phyloP scores from a whole-genome alignment of 805 yeast genomes.

The Pichia occidentalis region DNA sequence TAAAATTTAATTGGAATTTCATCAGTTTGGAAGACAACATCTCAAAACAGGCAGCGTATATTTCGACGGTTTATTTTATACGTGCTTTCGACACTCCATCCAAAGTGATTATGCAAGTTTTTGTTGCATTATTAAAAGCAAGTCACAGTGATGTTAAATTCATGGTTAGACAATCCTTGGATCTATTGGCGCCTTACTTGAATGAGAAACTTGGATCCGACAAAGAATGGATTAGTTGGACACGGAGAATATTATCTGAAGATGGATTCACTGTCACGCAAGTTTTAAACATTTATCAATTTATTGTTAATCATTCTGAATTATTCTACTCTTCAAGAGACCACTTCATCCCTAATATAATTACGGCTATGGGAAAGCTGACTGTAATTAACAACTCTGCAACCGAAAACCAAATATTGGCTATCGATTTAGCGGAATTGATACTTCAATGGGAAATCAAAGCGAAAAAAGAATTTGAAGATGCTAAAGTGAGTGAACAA shows the following conservation, averaged over 20 bases:
- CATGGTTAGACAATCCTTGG: slow-evolving; percentile 81
- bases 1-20: slow-evolving; percentile 91
- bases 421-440: slow-evolving; percentile 83
- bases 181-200: slow-evolving; percentile 81
- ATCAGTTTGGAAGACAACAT: slow-evolving; percentile 83
- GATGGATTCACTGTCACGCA: slow-evolving; percentile 83
- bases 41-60: slow-evolving; percentile 89
- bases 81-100: slow-evolving; percentile 83
- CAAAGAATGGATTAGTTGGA: slow-evolving; percentile 85
- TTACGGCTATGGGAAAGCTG: slow-evolving; percentile 87
- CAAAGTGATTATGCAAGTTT: slow-evolving; percentile 83
- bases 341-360: slow-evolving; percentile 80
- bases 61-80: slow-evolving; percentile 79
- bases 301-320: slow-evolving; percentile 79
- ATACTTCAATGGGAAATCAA: slow-evolving; percentile 77
- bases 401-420: slow-evolving; percentile 73
- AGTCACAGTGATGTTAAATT: slow-evolving; percentile 80
- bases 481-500: too few species aligned
- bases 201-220: slow-evolving; percentile 58
- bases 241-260: slow-evolving; percentile 84
- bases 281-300: slow-evolving; percentile 81
- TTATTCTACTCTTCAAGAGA: slow-evolving; percentile 82
- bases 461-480: slow-evolving; percentile 17
- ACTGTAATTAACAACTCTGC: slow-evolving; percentile 73
- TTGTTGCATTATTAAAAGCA: slow-evolving; percentile 80